Conservation (phyloP, 2,329 filamentous ascomycete genomes). For the Trichoderma lentiforme region DNA sequence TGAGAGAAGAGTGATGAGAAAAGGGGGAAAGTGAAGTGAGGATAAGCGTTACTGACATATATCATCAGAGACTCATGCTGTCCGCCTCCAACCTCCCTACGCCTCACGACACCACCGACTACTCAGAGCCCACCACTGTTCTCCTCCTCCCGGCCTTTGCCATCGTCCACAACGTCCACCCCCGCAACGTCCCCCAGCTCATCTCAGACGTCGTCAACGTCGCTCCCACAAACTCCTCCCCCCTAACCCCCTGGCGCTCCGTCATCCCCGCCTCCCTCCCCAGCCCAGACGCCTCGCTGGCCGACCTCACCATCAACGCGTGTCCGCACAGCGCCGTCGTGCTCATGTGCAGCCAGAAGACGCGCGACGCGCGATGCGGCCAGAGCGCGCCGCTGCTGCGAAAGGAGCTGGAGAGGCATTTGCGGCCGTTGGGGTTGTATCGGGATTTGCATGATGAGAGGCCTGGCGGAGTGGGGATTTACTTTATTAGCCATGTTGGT, state of each 20-base stretch:
- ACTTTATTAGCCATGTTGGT: slow-evolving; percentile 94
- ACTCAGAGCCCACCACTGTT: slow-evolving; percentile 70
- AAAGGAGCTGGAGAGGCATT: slow-evolving; percentile 83
- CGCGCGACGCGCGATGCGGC: slow-evolving; percentile 91
- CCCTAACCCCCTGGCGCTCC: slow-evolving; percentile 43
- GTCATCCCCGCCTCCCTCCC: slow-evolving; percentile 35
- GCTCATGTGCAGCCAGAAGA: slow-evolving; percentile 89
- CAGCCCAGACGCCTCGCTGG: slow-evolving; percentile 27
- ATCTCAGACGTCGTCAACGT: slow-evolving; percentile 67
- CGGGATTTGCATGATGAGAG: slow-evolving; percentile 85
- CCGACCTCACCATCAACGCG: slow-evolving; percentile 39
- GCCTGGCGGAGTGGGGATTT: slow-evolving; percentile 88
- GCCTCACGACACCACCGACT: slow-evolving; percentile 61
- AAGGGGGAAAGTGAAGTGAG: not conserved
- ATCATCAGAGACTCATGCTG: slow-evolving; percentile 72
- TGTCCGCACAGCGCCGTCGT: slow-evolving; percentile 84
- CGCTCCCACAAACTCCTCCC: slow-evolving; percentile 70
- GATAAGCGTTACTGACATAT: not conserved
- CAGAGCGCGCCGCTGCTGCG: slow-evolving; percentile 88
- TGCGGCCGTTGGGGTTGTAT: slow-evolving; percentile 78
- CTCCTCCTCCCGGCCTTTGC: slow-evolving; percentile 83
- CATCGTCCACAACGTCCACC: slow-evolving; percentile 78
- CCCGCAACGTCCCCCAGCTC: slow-evolving; percentile 66
- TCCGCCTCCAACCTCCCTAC: slow-evolving; percentile 89
- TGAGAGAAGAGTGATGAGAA: not conserved